phyloP scores from a whole-genome alignment of 2,329 filamentous ascomycete genomes.

The Colletotrichum limetticola region DNA sequence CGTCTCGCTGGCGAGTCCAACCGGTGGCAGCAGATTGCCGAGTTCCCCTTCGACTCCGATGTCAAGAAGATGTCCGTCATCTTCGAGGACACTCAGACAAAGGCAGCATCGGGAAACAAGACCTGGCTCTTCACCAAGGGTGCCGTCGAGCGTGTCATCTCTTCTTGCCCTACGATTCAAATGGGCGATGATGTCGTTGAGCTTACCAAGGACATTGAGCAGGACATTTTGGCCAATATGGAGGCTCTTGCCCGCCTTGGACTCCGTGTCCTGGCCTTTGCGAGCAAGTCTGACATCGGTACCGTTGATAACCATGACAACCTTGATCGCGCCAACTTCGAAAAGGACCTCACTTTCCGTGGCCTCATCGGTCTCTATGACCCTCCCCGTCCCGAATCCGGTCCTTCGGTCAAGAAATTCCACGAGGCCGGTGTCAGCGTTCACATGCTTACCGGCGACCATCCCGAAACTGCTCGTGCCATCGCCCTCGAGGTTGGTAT shows the following conservation, averaged over 20 bases:
- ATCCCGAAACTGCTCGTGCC: constrained; percentile 72
- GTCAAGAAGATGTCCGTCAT: constrained; percentile 84
- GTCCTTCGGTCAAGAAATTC: constrained; percentile 65
- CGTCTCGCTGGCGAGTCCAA: constrained; percentile 61
- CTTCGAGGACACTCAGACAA: constrained; percentile 57
- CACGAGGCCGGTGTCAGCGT: constrained; percentile 72
- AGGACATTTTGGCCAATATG: constrained; percentile 74
- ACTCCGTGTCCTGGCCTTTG: constrained; percentile 75
- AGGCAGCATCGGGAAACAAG: constrained; percentile 35
- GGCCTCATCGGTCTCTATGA: constrained; percentile 80
- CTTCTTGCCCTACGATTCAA: constrained; percentile 66
- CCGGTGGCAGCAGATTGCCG: constrained; percentile 68
- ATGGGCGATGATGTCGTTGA: constrained; percentile 54
- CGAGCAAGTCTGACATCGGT: constrained; percentile 57
- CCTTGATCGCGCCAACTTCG: constrained; percentile 65
- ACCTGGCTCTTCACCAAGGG: constrained; percentile 71
- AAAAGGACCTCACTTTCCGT: constrained; percentile 71
- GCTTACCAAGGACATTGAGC: constrained; percentile 63
- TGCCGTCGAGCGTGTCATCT: constrained; percentile 76
- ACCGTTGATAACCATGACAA: constrained; percentile 50
- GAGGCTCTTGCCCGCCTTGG: constrained; percentile 73
- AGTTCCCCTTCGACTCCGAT: constrained; percentile 79
- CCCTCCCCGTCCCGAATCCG: constrained; percentile 75
- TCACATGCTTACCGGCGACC: constrained; percentile 78
- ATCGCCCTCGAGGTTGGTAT: constrained; percentile 74